Base-by-base conservation (phyloP, 306 rosid genomes). In the Fragaria nilgerrensis region DNA sequence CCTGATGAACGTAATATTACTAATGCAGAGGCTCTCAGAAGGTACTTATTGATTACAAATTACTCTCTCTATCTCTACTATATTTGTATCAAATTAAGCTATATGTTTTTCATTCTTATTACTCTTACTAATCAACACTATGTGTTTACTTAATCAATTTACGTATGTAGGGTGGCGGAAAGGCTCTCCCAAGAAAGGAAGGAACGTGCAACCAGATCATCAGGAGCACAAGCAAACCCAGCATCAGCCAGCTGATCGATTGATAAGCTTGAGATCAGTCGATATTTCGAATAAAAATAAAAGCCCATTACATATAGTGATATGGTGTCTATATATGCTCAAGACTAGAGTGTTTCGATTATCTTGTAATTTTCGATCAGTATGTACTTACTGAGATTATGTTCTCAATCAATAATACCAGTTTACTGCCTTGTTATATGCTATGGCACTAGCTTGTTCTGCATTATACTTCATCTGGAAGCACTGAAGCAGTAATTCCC, bases 171-270 rank as follows among this genome's bases (percentile, higher is more conserved):
- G 67, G 1, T 29, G 19, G 37, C 66, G 3, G 0, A 13, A 59
- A 27, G 14, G 25, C 65, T 23, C 20, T 61, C 67, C 9, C 0
- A 12, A 27, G 67, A 61, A 34, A 61, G 29, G 39, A 61, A 27
- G 67, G 67, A 61, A 61, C 37, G 37, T 14, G 36, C 16, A 59
- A 5, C 12, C 37, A 27, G 39, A 27, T 4, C 39, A 61, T 7
- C 67, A 27, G 3, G 15, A 23, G 16, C 16, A 11, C 34, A 11
- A 23, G 64, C 64, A 23, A 22, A 23, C 32, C 64, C 64, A 2
- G 64, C 64, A 58, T 58, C 32, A 10, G 64, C 64, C 64, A 58
- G 67, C 36, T 61, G 66, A 59, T 59, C 17, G 20, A 61, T 32
- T 3, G 36, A 32, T 27, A 1, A 23, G 66, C 17, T 9, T 23